Percentiles rank a stretch among this genome's conserved stretches.
Conservation (phyloP, 2,329 filamentous ascomycete genomes). For the Nemania sp. region DNA sequence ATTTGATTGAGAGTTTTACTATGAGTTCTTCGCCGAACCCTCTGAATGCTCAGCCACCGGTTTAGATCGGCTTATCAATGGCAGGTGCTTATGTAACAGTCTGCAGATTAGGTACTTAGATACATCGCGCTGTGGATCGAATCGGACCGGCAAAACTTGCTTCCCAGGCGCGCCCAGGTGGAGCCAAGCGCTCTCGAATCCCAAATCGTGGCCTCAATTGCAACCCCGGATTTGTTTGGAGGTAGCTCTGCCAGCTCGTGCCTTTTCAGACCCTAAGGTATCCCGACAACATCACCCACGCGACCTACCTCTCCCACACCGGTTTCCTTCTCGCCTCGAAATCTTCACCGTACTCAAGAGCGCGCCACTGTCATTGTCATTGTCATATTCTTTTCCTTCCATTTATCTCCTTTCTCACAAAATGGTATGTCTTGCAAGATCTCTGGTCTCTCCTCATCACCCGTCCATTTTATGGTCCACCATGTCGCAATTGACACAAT, state of each 20-base stretch:
- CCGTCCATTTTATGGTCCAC: no score
- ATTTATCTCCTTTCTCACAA: background rate
- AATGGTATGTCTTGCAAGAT: slow-evolving; percentile 23
- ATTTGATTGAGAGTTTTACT: no score
- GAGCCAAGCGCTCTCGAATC: slow-evolving; percentile 16
- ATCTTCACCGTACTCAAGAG: background rate
- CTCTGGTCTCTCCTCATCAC: background rate
- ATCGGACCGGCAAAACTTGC: slow-evolving; percentile 28
- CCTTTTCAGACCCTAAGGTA: slow-evolving; percentile 18
- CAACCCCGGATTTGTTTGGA: slow-evolving; percentile 42
- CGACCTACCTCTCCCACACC: slow-evolving; percentile 1
- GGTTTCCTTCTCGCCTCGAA: slow-evolving; percentile 41
- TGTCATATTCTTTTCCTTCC: slow-evolving; percentile 5
- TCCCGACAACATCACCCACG: slow-evolving; percentile 9
- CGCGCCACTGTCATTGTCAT: no score
- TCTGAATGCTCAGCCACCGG: no score
- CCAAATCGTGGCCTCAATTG: slow-evolving; percentile 46
- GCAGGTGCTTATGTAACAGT: no score
- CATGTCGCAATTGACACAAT: slow-evolving; percentile 21
- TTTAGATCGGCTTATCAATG: no score
- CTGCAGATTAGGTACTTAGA: background rate
- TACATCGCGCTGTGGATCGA: no score
- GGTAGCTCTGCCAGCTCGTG: slow-evolving; percentile 37
- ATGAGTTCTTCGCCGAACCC: no score
- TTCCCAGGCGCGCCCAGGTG: slow-evolving; percentile 9